phyloP scores from a whole-genome alignment of 306 rosid genomes.

The Castanospermum australe region DNA sequence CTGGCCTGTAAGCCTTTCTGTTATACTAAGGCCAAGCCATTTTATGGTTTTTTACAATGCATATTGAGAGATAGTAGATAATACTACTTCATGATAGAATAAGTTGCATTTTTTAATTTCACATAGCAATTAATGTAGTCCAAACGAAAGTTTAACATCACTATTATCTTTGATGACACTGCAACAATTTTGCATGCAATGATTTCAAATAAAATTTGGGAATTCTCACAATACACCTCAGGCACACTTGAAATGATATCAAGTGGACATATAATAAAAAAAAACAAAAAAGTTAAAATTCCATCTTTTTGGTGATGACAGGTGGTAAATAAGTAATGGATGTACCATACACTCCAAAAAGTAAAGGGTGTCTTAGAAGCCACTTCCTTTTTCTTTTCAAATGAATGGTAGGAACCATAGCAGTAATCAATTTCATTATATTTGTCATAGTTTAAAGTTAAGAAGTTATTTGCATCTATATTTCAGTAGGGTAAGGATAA shows the following conservation, averaged over 20 bases:
- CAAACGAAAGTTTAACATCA: not conserved
- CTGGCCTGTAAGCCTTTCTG: slow-evolving; percentile 75
- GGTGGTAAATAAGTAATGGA: not conserved
- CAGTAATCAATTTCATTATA: no score
- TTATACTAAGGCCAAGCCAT: not conserved
- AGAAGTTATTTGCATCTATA: no score
- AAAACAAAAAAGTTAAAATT: not conserved
- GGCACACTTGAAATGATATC: no score
- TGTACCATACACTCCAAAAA: not conserved
- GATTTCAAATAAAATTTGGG: not conserved
- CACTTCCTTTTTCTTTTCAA: not conserved
- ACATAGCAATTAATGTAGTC: not conserved
- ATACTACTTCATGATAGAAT: not conserved
- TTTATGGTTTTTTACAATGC: not conserved
- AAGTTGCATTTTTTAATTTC: not conserved
- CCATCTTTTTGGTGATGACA: not conserved
- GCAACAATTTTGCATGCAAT: not conserved
- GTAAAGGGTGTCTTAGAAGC: not conserved
- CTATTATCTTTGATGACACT: not conserved
- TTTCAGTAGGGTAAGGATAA: no score
- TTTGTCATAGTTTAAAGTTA: no score
- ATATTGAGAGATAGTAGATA: not conserved
- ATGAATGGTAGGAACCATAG: not conserved
- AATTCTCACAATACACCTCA: not conserved
- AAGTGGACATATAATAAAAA: no score